phyloP scores from a whole-genome alignment of 2,329 filamentous ascomycete genomes.

The Ophiostoma populinum region DNA sequence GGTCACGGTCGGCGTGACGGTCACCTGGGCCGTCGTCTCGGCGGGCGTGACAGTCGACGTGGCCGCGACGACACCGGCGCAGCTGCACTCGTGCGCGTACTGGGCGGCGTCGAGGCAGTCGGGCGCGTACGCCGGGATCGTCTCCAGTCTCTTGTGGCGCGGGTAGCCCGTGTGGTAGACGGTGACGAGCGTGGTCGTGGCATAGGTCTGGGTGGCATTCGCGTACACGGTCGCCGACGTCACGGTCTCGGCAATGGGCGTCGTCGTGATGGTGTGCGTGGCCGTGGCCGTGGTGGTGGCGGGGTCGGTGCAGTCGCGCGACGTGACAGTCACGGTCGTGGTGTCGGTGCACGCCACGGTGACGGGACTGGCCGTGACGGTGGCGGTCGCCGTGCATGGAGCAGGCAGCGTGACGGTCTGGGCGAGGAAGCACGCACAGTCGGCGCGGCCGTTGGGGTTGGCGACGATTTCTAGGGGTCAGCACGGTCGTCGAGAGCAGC shows the following conservation, averaged over 20 bases:
- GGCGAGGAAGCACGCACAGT: slow-evolving; percentile 1
- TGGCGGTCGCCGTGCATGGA: not conserved
- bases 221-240: not conserved
- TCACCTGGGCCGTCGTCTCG: not conserved
- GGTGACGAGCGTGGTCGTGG: slow-evolving; percentile 2
- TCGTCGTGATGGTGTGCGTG: slow-evolving; percentile 3
- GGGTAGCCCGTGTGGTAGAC: no score
- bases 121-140: slow-evolving; percentile 3
- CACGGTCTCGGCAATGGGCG: not conserved
- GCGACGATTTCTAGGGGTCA: not conserved
- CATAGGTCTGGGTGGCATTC: not conserved
- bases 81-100: slow-evolving; percentile 1
- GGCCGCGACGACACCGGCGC: slow-evolving; percentile 1
- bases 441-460: not conserved
- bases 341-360: not conserved
- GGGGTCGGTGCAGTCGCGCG: not conserved
- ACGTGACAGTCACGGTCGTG: not conserved
- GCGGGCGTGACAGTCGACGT: not conserved
- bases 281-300: slow-evolving; percentile 1
- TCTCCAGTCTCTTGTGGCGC: no score
- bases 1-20: not conserved
- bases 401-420: not conserved
- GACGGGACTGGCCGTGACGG: not conserved
- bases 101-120: not conserved
- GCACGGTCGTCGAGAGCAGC: not conserved